Conservation (phyloP, 768 basidiomycete genomes). For the Xanthoconium purpureum region DNA sequence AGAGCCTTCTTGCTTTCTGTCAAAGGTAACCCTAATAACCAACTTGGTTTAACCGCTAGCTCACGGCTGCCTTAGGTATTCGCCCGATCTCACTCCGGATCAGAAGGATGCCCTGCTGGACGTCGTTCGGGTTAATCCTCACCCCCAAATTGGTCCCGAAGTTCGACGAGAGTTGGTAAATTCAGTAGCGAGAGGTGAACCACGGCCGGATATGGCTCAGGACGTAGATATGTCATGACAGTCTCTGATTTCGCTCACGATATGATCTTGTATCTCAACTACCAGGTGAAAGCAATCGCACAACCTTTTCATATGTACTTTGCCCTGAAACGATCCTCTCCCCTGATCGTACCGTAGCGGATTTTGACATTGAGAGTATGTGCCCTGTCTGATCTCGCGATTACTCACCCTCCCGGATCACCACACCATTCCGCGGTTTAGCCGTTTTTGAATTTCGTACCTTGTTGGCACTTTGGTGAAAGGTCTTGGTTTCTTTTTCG, state of each 20-base stretch:
- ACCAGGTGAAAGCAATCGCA: neutral
- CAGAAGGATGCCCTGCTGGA: slow-evolving; percentile 98
- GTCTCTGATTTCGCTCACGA: neutral
- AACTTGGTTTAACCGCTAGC: neutral
- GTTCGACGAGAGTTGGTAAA: slow-evolving; percentile 87
- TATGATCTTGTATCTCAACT: neutral
- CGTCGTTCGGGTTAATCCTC: slow-evolving; percentile 80
- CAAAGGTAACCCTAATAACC: slow-evolving; percentile 64
- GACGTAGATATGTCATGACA: slow-evolving; percentile 61
- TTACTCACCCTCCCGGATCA: neutral
- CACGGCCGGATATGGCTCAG: slow-evolving; percentile 58
- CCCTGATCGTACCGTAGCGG: no score
- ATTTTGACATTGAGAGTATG: neutral
- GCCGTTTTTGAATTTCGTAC: neutral
- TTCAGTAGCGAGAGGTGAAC: slow-evolving; percentile 82
- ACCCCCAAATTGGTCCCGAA: slow-evolving; percentile 85
- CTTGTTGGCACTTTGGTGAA: no score
- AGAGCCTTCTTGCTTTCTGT: slow-evolving; percentile 89
- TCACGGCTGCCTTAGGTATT: slow-evolving; percentile 58
- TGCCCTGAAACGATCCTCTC: neutral
- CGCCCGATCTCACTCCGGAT: slow-evolving; percentile 90
- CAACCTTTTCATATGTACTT: neutral
- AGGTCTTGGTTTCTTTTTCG: no score
- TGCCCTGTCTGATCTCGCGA: neutral
- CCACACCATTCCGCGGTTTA: no score